A percentile compares a stretch with the other conserved stretches of the same genome.
phyloP scores from a whole-genome alignment of 1,284 basidiomycete genomes.

The Marasmius oreades region DNA sequence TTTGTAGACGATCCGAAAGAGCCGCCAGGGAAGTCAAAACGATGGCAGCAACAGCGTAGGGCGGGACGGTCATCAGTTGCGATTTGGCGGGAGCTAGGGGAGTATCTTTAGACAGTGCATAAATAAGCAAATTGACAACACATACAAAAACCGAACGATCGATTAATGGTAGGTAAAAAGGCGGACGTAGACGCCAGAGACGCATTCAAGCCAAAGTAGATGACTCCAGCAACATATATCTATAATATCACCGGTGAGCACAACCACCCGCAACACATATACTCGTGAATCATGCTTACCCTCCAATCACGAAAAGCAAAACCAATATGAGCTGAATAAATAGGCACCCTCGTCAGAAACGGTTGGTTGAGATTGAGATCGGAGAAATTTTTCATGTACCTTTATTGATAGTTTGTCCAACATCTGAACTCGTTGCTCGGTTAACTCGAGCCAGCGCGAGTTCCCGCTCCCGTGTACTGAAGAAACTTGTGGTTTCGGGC shows the following conservation, averaged over 20 bases:
- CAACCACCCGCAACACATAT: conserved; percentile 4
- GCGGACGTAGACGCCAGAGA: conserved; percentile 78
- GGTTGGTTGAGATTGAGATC: background rate
- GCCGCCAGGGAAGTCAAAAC: conserved; percentile 64
- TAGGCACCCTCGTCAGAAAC: conserved; percentile 3
- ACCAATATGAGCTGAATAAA: conserved; percentile 51
- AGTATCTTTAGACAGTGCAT: background rate
- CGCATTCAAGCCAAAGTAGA: conserved; percentile 79
- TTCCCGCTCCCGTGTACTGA: conserved; percentile 70
- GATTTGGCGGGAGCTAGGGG: conserved; percentile 47
- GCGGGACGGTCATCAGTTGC: conserved; percentile 77
- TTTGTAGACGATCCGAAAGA: conserved; percentile 70
- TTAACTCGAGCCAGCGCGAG: conserved; percentile 76
- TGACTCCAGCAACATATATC: conserved; percentile 62
- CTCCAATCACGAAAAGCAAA: conserved; percentile 73
- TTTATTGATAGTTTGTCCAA: conserved; percentile 64
- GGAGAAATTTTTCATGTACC: conserved; percentile 36
- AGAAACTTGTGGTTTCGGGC: conserved; percentile 70
- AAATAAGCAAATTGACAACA: background rate
- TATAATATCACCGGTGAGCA: conserved; percentile 22
- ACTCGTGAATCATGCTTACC: conserved; percentile 39
- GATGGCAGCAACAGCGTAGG: conserved; percentile 71
- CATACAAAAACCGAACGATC: conserved; percentile 64
- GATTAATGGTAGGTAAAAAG: conserved; percentile 83
- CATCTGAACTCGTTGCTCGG: conserved; percentile 62